A percentile compares a stretch with the other conserved stretches of the same genome.
These are phyloP conservation scores for Starmerella asiatica DNA, from an alignment of 805 yeast genomes.

Conservation along the genomic window DNA sequence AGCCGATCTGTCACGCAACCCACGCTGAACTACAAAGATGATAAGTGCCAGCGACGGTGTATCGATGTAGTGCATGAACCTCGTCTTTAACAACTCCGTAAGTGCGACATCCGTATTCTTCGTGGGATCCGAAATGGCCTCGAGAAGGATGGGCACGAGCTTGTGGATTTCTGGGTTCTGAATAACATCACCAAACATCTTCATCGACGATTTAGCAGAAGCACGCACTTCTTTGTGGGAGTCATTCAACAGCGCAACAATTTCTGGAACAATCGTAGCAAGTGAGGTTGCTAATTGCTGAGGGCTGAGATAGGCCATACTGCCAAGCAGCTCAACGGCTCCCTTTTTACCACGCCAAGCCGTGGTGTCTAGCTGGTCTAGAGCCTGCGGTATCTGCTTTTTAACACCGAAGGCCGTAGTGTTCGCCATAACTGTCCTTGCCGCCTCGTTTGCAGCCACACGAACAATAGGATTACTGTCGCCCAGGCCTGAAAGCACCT, in stretches of 20 bases:
- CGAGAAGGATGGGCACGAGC: slow-evolving; percentile 73
- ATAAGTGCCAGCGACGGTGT: slow-evolving; percentile 94
- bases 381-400: slow-evolving; percentile 79
- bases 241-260: slow-evolving; percentile 87
- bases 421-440: slow-evolving; percentile 74
- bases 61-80: slow-evolving; percentile 93
- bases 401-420: slow-evolving; percentile 89
- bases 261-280: slow-evolving; percentile 86
- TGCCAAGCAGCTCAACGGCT: slow-evolving; percentile 86
- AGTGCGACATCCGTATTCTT: slow-evolving; percentile 76
- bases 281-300: slow-evolving; percentile 80
- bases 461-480: slow-evolving; percentile 78
- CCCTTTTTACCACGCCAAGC: slow-evolving; percentile 97
- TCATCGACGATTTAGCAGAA: slow-evolving; percentile 81
- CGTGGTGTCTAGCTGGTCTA: slow-evolving; percentile 69
- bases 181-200: slow-evolving; percentile 91
- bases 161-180: slow-evolving; percentile 91
- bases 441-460: slow-evolving; percentile 74
- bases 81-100: slow-evolving; percentile 74
- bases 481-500: slow-evolving; percentile 67
- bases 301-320: slow-evolving; percentile 96
- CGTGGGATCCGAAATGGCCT: slow-evolving; percentile 94
- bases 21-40: slow-evolving; percentile 88
- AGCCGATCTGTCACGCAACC: slow-evolving; percentile 91
- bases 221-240: slow-evolving; percentile 94